Evolutionary conservation across 2,329 filamentous ascomycete genomes (phyloP).

Genomic region (Purpureocillium takamizusanense): DNA sequence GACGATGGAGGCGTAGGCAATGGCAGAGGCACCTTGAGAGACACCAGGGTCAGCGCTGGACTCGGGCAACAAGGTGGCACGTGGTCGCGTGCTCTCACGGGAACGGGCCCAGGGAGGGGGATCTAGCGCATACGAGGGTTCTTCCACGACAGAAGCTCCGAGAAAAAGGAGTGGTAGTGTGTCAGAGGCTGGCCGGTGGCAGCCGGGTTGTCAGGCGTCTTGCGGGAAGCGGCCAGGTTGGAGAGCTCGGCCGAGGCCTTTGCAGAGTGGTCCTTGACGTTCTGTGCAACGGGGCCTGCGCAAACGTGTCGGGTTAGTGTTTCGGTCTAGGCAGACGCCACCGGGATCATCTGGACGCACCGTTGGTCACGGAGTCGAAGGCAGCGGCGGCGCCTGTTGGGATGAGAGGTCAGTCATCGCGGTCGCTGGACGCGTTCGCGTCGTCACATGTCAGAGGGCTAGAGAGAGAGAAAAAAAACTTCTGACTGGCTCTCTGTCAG

Average conservation of each 20-base stretch:
- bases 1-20: slow-evolving; percentile 52
- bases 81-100: background rate
- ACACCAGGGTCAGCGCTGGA: slow-evolving; percentile 6
- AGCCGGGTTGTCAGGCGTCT: slow-evolving; percentile 41
- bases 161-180: slow-evolving; percentile 65
- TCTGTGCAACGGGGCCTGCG: slow-evolving; percentile 49
- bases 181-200: slow-evolving; percentile 55
- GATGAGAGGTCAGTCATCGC: slow-evolving; percentile 20
- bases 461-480: slow-evolving; percentile 8
- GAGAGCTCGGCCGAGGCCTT: slow-evolving; percentile 48
- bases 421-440: background rate
- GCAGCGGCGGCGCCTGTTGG: slow-evolving; percentile 38
- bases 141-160: slow-evolving; percentile 60
- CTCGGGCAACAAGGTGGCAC: no score
- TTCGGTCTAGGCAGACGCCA: slow-evolving; percentile 1
- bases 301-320: slow-evolving; percentile 1
- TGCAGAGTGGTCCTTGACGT: slow-evolving; percentile 44
- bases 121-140: slow-evolving; percentile 48
- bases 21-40: slow-evolving; percentile 48
- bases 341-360: slow-evolving; percentile 17
- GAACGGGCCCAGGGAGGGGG: background rate
- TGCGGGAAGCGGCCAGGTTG: slow-evolving; percentile 48
- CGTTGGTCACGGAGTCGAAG: slow-evolving; percentile 37
- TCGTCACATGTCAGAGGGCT: slow-evolving; percentile 4
- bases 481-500: slow-evolving; percentile 5